These are phyloP conservation scores for Gossypium longicalyx DNA, from an alignment of 345 rosid species.

Conservation along the genomic window DNA sequence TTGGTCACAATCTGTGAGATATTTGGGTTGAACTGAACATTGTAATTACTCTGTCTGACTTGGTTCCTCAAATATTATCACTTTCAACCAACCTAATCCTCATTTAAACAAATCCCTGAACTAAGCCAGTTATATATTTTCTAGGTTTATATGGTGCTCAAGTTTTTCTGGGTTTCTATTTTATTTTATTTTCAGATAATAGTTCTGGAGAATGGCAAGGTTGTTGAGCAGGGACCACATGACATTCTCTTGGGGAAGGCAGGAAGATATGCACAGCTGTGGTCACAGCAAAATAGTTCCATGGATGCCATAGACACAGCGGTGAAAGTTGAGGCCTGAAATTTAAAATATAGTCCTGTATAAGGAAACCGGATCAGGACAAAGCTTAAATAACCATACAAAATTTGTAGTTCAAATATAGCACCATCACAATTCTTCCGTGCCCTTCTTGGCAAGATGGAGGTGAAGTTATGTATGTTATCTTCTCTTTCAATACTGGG, in stretches of 20 bases:
- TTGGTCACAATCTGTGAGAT: not conserved
- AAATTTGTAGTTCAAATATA: constrained; percentile 10
- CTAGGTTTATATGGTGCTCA: not conserved
- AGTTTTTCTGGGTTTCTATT: not conserved
- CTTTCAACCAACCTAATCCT: not conserved
- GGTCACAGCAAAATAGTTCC: constrained; percentile 84
- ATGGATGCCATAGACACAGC: constrained; percentile 58
- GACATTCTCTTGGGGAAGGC: constrained; percentile 65
- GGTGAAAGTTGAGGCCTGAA: constrained; percentile 37
- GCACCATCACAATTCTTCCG: not conserved
- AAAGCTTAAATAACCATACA: not conserved
- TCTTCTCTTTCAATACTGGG: not conserved
- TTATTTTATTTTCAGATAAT: constrained; percentile 49
- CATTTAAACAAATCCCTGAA: not conserved
- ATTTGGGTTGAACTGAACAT: not conserved
- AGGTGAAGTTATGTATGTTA: not conserved
- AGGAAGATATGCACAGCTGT: constrained; percentile 94
- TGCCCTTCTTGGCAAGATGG: constrained; percentile 4
- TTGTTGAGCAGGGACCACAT: constrained; percentile 90
- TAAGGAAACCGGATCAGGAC: constrained; percentile 6
- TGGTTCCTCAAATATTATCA: not conserved
- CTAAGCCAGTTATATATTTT: not conserved
- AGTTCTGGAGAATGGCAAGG: constrained; percentile 89
- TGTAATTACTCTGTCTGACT: not conserved
- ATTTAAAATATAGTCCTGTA: not conserved